phyloP scores from a whole-genome alignment of 176 grass and related monocot species.

The Ananas comosus region DNA sequence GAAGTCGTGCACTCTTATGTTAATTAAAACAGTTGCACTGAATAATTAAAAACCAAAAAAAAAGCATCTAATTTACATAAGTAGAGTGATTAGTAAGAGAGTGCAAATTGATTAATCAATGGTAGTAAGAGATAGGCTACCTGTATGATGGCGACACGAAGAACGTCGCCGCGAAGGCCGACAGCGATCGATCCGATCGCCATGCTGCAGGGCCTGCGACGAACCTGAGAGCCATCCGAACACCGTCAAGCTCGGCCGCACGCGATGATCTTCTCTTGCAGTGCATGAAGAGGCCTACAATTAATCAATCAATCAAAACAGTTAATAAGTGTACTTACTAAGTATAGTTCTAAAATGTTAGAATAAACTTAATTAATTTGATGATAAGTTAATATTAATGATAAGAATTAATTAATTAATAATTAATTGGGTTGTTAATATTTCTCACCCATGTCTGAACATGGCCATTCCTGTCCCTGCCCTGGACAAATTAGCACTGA shows the following conservation, averaged over 20 bases:
- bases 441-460: conserved; percentile 81
- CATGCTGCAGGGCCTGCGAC: conserved; percentile 51
- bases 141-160: conserved; percentile 81
- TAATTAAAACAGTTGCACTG: too few relatives aligned
- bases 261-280: conserved; percentile 70
- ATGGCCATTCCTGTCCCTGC: conserved; percentile 91
- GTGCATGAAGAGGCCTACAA: conserved; percentile 82
- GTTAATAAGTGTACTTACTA: not conserved
- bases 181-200: conserved; percentile 65
- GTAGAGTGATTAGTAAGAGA: too few relatives aligned
- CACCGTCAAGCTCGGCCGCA: conserved; percentile 44
- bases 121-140: conserved; percentile 5
- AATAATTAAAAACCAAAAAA: too few relatives aligned
- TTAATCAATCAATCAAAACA: conserved; percentile 5
- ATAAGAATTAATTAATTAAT: too few relatives aligned
- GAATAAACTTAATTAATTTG: not conserved
- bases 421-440: too few relatives aligned
- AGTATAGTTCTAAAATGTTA: too few relatives aligned
- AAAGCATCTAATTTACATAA: too few relatives aligned
- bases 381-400: not conserved
- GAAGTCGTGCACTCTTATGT: too few relatives aligned
- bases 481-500: conserved; percentile 83
- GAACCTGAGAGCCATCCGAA: conserved; percentile 59
- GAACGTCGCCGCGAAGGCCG: conserved; percentile 65
- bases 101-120: too few relatives aligned